Base-by-base conservation (phyloP, 1,284 basidiomycete species). In the Rhodotorula mucilaginosa region DNA sequence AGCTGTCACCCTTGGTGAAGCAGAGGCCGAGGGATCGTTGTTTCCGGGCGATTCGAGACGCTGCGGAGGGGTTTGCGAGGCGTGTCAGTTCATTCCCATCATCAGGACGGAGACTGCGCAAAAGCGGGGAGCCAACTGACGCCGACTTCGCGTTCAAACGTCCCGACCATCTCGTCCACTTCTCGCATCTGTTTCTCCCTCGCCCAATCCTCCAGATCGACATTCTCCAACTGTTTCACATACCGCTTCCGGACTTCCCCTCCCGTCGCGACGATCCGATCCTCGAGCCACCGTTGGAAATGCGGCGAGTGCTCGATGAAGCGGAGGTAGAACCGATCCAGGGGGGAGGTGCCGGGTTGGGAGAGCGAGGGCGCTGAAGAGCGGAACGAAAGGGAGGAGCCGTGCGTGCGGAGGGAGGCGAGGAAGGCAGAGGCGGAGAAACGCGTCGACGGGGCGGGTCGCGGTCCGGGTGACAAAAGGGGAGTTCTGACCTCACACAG, bases 341-440 rank as follows among this genome's bases (percentile, higher is more conserved):
- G 46, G 1, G 70, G 23, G 10, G 73, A 68, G 12, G 68, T 61
- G 19, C 65, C 63, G 18, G 67, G 60, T 23, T 68, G 58, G 5
- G 69, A 65, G 61, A 68, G 65, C 57, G 64, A 48, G 16, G 76
- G 69, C 59, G 74, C 61, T 10, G 46, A 34, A 34, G 65, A 31
- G 16, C 64, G 29, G 58, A 83, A 76, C 4, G 77, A 74, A 13
- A 82, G 72, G 13, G 80, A 78, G 3, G 81, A 80, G 0, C 93
- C 93, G 78, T 91, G 86, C 1, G 86, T 83, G 78, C 90, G 92
- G 34, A 98, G 85, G 13, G 91, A 94, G 10, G 87, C 84, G 59
- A 98, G 86, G 81, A 98, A 97, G 62, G 88, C 85, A 4, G 84
- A 83, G 47, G 87, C 83, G 77, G 88, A 92, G 82, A 98, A 99